These are phyloP conservation scores for Arthrinium puccinioides DNA, from an alignment of 2,329 filamentous ascomycete species.

Conservation along the genomic window DNA sequence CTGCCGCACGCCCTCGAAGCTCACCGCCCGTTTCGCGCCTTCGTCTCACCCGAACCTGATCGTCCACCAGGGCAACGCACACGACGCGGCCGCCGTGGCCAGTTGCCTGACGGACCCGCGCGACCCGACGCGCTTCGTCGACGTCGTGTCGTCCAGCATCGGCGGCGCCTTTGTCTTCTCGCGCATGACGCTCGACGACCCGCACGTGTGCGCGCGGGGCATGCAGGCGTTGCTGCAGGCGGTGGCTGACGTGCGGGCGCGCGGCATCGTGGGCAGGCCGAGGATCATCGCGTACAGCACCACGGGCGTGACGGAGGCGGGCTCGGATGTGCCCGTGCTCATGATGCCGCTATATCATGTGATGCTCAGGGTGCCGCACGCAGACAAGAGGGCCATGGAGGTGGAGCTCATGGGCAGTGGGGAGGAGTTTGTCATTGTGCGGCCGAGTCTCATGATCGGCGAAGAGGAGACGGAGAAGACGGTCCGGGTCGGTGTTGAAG, in stretches of 20 bases:
- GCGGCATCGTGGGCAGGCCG: slow-evolving; percentile 21
- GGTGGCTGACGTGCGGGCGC: slow-evolving; percentile 21
- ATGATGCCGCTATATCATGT: slow-evolving; percentile 35
- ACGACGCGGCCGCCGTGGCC: slow-evolving; percentile 29
- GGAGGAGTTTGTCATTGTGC: slow-evolving; percentile 29
- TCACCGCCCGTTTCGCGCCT: slow-evolving; percentile 28
- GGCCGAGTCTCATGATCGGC: slow-evolving; percentile 27
- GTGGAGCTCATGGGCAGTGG: slow-evolving; percentile 14
- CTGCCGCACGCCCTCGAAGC: slow-evolving; percentile 41
- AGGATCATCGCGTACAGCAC: slow-evolving; percentile 30
- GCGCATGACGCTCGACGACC: slow-evolving; percentile 33
- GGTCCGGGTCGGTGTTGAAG: slow-evolving; percentile 33
- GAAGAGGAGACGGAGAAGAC: slow-evolving; percentile 17
- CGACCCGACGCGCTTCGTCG: slow-evolving; percentile 27
- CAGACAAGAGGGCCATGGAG: slow-evolving; percentile 43
- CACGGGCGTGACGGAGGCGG: slow-evolving; percentile 31
- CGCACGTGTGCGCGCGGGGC: slow-evolving; percentile 38
- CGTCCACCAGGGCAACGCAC: slow-evolving; percentile 40
- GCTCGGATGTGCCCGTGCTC: slow-evolving; percentile 34
- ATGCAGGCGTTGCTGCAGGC: slow-evolving; percentile 34
- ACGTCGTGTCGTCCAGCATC: slow-evolving; percentile 40
- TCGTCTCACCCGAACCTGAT: slow-evolving; percentile 27
- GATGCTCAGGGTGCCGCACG: slow-evolving; percentile 33
- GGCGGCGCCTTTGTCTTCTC: slow-evolving; percentile 26
- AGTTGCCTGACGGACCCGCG: slow-evolving; percentile 26